Percentiles rank a stretch among this genome's conserved stretches.
These are phyloP conservation scores for Trametes pubescens DNA, from an alignment of 1,284 basidiomycete genomes.

Conservation along the genomic window DNA sequence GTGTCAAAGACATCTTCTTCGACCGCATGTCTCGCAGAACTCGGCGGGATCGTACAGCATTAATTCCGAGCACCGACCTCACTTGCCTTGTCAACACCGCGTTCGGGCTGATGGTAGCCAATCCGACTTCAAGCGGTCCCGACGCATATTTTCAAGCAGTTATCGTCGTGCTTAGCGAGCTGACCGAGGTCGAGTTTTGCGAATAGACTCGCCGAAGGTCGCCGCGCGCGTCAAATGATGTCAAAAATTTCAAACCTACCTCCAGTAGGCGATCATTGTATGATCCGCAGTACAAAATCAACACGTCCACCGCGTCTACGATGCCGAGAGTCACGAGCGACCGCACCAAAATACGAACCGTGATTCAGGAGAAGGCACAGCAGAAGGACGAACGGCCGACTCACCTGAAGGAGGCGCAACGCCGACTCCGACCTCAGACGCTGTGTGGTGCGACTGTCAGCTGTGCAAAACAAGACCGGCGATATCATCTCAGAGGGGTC, in stretches of 20 bases:
- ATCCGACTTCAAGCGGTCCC: background rate
- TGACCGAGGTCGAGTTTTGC: background rate
- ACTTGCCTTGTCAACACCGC: slow-evolving; percentile 1
- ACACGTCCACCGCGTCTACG: too few species aligned
- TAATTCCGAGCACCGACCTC: slow-evolving; percentile 7
- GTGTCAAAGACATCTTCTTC: too few species aligned
- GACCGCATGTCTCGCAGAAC: too few species aligned
- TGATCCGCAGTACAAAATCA: too few species aligned
- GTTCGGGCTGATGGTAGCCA: slow-evolving; percentile 2
- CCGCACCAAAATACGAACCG: background rate
- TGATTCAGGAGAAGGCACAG: background rate
- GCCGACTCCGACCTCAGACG: background rate
- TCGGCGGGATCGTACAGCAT: background rate
- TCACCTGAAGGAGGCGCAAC: background rate
- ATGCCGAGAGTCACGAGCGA: too few species aligned
- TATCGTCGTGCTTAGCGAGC: background rate
- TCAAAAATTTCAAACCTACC: too few species aligned
- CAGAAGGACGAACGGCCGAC: background rate
- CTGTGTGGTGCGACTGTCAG: background rate
- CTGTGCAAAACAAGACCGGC: background rate
- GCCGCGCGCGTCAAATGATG: background rate
- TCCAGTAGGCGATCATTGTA: too few species aligned
- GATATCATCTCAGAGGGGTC: background rate
- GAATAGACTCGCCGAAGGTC: background rate
- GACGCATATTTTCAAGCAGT: background rate